phyloP scores from a whole-genome alignment of 257 asterid species.

The Eucommia ulmoides region DNA sequence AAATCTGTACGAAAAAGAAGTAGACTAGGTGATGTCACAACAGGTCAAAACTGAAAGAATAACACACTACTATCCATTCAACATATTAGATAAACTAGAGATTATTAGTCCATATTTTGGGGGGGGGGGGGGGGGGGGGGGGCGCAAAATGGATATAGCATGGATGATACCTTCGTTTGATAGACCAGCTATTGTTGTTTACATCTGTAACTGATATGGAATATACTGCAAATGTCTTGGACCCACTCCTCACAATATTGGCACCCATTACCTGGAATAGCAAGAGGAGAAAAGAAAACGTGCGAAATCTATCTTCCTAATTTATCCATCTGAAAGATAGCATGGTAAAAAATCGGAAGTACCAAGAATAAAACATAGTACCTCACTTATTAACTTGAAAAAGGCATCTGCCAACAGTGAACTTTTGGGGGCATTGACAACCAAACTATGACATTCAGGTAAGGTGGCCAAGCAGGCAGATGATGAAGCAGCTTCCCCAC shows the following conservation, averaged over 20 bases:
- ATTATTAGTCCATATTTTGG: no score
- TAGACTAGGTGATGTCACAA: neutral
- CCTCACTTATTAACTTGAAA: constrained; percentile 87
- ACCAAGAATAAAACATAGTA: constrained; percentile 19
- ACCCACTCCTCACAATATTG: constrained; percentile 90
- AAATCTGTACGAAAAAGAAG: constrained; percentile 40
- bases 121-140: no score
- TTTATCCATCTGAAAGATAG: constrained; percentile 14
- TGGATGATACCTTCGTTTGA: constrained; percentile 74
- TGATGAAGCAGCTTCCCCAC: constrained; percentile 67
- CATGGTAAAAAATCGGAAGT: constrained; percentile 7
- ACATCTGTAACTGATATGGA: constrained; percentile 76
- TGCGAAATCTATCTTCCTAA: constrained; percentile 10
- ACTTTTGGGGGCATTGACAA: constrained; percentile 44
- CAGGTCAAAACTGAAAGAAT: neutral
- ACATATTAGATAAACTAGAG: no score
- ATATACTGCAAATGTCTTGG: constrained; percentile 77
- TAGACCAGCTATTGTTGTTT: constrained; percentile 79
- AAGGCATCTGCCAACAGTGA: constrained; percentile 60
- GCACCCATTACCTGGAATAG: constrained; percentile 75
- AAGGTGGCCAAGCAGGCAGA: constrained; percentile 47
- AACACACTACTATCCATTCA: no score
- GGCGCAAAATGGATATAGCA: no score
- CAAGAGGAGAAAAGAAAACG: no score
- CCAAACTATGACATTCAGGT: constrained; percentile 46